Evolutionary conservation across 345 rosid species (phyloP).

Genomic region (Boechera stricta): DNA sequence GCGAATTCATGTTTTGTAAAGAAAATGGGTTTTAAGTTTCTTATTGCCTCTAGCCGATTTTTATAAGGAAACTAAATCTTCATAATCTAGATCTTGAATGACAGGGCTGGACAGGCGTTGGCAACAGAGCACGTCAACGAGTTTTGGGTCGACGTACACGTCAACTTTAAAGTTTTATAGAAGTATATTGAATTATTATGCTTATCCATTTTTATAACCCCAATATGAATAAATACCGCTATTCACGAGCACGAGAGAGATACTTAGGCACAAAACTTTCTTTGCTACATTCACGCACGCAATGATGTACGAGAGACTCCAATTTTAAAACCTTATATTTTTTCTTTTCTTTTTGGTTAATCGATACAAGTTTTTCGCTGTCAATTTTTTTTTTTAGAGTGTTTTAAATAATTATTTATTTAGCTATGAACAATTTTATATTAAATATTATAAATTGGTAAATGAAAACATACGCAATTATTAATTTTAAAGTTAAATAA

Average conservation of each 20-base stretch:
- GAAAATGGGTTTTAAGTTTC: background rate
- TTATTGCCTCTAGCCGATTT: background rate
- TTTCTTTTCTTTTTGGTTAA: too few relatives aligned
- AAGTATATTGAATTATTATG: constrained; percentile 15
- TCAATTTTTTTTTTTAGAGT: too few relatives aligned
- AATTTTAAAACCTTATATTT: background rate
- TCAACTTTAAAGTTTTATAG: background rate
- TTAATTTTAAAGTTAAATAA: background rate
- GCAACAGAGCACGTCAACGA: constrained; percentile 7
- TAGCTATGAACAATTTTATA: background rate
- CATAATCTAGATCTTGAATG: background rate
- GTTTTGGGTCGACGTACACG: constrained; percentile 29
- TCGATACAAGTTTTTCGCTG: too few relatives aligned
- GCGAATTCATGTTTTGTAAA: background rate
- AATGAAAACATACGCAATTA: background rate
- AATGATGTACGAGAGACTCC: background rate
- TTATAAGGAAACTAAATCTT: background rate
- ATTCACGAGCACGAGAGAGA: constrained; percentile 1
- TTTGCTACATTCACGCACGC: constrained; percentile 4
- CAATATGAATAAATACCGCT: background rate
- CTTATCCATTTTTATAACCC: constrained; percentile 15
- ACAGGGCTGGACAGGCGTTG: background rate
- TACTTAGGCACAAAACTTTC: background rate
- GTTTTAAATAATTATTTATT: too few relatives aligned
- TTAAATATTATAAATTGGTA: background rate